Percentiles rank a stretch among this genome's conserved stretches.
Conservation (phyloP, 1,139 yeast genomes). For the Pichia sp. region DNA sequence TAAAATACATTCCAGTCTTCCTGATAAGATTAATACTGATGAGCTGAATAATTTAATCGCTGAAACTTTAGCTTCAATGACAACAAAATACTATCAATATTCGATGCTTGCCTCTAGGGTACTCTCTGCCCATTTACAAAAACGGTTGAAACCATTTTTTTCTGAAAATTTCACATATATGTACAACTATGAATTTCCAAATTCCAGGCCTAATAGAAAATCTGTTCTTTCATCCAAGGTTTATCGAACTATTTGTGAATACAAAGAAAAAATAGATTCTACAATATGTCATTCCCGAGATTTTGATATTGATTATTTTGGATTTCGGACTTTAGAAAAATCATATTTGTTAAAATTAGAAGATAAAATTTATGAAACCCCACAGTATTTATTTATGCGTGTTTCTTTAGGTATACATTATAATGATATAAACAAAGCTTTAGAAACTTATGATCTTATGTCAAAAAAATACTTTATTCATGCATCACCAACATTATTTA, state of each 20-base stretch:
- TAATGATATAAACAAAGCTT: constrained; percentile 34
- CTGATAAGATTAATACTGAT: constrained; percentile 31
- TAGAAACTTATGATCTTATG: constrained; percentile 48
- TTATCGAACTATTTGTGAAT: constrained; percentile 13
- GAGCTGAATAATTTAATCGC: constrained; percentile 37
- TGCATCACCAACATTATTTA: constrained; percentile 52
- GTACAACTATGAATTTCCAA: constrained; percentile 1
- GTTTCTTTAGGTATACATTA: constrained; percentile 51
- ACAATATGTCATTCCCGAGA: constrained; percentile 38
- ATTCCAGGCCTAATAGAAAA: constrained; percentile 16
- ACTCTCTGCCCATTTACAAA: constrained; percentile 34
- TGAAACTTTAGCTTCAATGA: constrained; percentile 42
- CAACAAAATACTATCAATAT: constrained; percentile 42
- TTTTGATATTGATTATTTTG: constrained; percentile 42
- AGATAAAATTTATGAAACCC: constrained; percentile 40
- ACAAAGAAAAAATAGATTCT: constrained; percentile 34
- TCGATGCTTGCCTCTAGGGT: constrained; percentile 44
- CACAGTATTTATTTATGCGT: constrained; percentile 45
- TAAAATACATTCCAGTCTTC: constrained; percentile 29
- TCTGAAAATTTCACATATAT: constrained; percentile 33
- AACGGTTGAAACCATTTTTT: constrained; percentile 29
- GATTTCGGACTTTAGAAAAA: constrained; percentile 46
- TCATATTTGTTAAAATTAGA: constrained; percentile 39
- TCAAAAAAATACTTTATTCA: constrained; percentile 46
- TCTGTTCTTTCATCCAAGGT: constrained; percentile 8